A percentile compares a stretch with the other conserved stretches of the same genome.
These are phyloP conservation scores for Botrytis hyacinthi DNA, from an alignment of 2,329 filamentous ascomycete species.

Conservation along the genomic window DNA sequence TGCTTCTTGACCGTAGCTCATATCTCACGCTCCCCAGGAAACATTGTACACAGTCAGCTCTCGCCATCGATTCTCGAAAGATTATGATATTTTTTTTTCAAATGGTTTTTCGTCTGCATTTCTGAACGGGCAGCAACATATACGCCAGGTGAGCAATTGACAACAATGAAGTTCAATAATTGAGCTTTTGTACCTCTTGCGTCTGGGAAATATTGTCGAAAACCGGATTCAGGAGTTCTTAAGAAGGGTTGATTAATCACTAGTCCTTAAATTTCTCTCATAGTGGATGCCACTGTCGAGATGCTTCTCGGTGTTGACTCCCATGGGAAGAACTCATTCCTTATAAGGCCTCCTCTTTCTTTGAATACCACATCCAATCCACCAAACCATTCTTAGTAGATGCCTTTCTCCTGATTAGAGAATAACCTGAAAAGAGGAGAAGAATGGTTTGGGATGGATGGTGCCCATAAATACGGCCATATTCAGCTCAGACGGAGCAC, in stretches of 20 bases:
- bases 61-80: not conserved
- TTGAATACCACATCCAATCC: not conserved
- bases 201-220: no score
- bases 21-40: not conserved
- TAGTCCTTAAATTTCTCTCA: not conserved
- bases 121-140: no score
- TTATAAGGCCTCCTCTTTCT: not conserved
- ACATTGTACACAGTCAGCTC: not conserved
- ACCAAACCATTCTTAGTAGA: accelerated
- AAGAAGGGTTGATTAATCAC: not conserved
- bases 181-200: not conserved
- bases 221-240: not conserved
- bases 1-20: not conserved
- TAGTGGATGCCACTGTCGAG: no score
- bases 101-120: not conserved
- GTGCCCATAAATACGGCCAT: not conserved
- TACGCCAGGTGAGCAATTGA: no score
- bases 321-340: not conserved
- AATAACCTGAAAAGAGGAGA: not conserved
- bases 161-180: no score
- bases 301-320: not conserved
- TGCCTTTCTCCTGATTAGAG: accelerated
- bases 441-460: not conserved
- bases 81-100: accelerated
- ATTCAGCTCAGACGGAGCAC: not conserved